Conservation (phyloP, 2,329 filamentous ascomycete species). For the Monilinia laxa region DNA sequence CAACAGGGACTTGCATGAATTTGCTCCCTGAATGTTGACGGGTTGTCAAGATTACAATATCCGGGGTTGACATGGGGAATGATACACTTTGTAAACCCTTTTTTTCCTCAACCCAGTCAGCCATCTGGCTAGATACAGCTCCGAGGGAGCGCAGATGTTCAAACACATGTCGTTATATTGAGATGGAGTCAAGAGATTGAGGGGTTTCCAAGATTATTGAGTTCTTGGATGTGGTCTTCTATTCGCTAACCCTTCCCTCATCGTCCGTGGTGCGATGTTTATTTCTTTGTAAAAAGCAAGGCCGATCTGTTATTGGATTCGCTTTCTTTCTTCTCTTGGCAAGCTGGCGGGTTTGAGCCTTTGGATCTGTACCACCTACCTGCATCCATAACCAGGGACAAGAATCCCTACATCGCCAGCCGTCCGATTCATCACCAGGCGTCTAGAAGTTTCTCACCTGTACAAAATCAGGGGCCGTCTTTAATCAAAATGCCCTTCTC, state of each 20-base stretch:
- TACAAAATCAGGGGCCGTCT: not conserved
- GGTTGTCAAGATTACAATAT: not conserved
- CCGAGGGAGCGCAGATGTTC: not conserved
- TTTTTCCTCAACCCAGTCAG: not conserved
- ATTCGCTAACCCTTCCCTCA: not conserved
- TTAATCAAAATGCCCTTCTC: not conserved
- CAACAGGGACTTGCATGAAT: slow-evolving; percentile 14
- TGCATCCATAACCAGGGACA: not conserved
- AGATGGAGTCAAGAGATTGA: too few relatives aligned
- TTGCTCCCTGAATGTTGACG: not conserved
- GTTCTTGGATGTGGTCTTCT: not conserved
- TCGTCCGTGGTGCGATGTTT: not conserved
- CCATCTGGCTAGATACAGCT: too few relatives aligned
- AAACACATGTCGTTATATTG: not conserved
- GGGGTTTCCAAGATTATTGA: not conserved
- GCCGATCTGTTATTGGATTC: not conserved
- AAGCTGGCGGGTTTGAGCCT: not conserved
- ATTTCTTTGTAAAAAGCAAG: not conserved
- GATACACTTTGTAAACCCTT: not conserved
- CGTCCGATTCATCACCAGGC: not conserved
- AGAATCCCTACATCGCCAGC: not conserved
- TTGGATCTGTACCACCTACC: not conserved
- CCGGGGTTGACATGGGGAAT: slow-evolving; percentile 13
- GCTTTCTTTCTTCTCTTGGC: not conserved
- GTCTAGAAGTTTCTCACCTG: not conserved